These are phyloP conservation scores for Rhodotorula sp. DNA, from an alignment of 1,284 basidiomycete genomes.

Conservation along the genomic window DNA sequence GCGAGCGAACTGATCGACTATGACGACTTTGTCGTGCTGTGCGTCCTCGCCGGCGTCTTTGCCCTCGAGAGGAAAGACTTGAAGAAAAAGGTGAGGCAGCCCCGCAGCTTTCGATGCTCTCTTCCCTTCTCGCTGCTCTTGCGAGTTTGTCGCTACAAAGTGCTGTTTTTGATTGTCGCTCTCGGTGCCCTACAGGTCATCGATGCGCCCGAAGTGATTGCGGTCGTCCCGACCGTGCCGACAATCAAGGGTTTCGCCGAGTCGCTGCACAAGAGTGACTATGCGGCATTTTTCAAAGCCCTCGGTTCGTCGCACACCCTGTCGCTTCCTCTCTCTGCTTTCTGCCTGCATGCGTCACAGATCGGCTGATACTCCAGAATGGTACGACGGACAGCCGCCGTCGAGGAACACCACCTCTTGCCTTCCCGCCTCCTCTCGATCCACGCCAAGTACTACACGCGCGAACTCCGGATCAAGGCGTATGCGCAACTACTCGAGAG, in stretches of 20 bases:
- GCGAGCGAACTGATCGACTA: constrained; percentile 86
- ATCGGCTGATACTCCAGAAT: too few relatives aligned
- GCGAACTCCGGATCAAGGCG: constrained; percentile 95
- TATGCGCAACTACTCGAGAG: constrained; percentile 89
- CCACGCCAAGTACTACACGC: constrained; percentile 85
- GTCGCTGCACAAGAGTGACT: constrained; percentile 84
- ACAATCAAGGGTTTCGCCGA: constrained; percentile 55
- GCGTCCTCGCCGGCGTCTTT: constrained; percentile 76
- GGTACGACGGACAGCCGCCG: constrained; percentile 59
- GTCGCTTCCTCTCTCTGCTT: neutral
- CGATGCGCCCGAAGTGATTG: constrained; percentile 57
- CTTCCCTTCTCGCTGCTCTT: too few relatives aligned
- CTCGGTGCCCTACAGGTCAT: constrained; percentile 51
- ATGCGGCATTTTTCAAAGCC: constrained; percentile 88
- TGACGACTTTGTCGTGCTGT: constrained; percentile 85
- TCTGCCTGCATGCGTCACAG: neutral
- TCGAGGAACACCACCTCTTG: constrained; percentile 82
- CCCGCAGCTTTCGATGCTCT: too few relatives aligned
- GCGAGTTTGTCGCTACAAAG: neutral
- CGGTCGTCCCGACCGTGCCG: constrained; percentile 53
- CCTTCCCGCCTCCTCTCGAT: constrained; percentile 80
- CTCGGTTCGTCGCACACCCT: constrained; percentile 58
- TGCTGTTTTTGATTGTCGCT: too few relatives aligned
- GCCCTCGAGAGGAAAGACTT: constrained; percentile 79
- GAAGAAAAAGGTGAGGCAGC: constrained; percentile 75